Evolutionary conservation across 805 yeast species (phyloP), one percentile per base, ranked within the genome.

Genomic region (Starmerella riodocensis): DNA sequence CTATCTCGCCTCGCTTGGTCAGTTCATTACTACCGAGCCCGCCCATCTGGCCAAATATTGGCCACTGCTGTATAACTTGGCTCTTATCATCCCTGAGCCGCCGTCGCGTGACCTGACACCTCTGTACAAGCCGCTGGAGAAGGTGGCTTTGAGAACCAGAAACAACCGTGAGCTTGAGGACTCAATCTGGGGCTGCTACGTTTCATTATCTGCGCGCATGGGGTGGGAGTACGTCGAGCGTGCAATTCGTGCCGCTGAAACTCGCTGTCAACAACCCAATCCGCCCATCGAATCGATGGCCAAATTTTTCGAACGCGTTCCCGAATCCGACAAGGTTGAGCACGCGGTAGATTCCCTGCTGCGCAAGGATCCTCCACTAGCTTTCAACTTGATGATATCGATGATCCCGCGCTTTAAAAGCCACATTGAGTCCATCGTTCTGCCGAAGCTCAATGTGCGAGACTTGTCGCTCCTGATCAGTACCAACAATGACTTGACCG

Each of bases 151-250:
- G 22, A 24, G 23, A 8, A 16, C 41, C 3, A 32, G 33, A 7
- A 41, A 42, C 14, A 46, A 47, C 18, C 21, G 32, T 2, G 54
- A 49, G 32, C 46, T 49, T 4, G 52, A 46, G 31, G 36, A 37
- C 6, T 43, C 50, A 8, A 46, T 41, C 4, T 52, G 56, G 56
- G 55, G 56, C 6, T 51, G 54, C 31, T 49, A 42, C 25, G 36
- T 51, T 2, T 42, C 53, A 2, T 32, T 52, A 13, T 34, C 45
- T 8, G 34, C 31, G 7, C 43, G 34, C 12, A 45, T 40, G 47
- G 47, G 47, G 4, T 23, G 28, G 11, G 24, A 24, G 4, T 37
- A 29, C 19, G 38, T 21, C 3, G 22, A 13, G 3, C 29, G 37
- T 18, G 34, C 37, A 3, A 42, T 45, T 22, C 25, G 16, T 16